phyloP scores from a whole-genome alignment of 2,329 filamentous ascomycete species.

The Leptographium wingfieldii region DNA sequence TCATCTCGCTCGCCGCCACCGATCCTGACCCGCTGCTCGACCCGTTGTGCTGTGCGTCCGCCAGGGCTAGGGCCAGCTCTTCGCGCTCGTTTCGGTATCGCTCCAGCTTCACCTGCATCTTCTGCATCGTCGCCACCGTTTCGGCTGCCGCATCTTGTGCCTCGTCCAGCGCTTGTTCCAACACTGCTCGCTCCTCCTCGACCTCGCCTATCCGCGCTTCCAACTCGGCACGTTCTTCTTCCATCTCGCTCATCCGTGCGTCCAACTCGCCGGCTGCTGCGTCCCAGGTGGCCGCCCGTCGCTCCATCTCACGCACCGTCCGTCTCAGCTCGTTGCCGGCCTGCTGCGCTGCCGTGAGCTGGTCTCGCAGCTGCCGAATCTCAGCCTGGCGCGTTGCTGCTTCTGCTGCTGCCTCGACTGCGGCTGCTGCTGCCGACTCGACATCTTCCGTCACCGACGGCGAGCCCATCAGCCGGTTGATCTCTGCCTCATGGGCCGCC shows the following conservation, averaged over 20 bases:
- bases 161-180: constrained; percentile 46
- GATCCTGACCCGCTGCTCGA: neutral
- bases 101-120: constrained; percentile 36
- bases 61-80: constrained; percentile 21
- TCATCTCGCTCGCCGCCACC: constrained; percentile 23
- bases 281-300: constrained; percentile 16
- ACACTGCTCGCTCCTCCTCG: constrained; percentile 44
- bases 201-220: constrained; percentile 42
- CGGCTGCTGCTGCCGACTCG: constrained; percentile 22
- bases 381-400: neutral
- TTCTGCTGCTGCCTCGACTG: constrained; percentile 9
- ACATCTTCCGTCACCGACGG: constrained; percentile 29
- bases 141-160: constrained; percentile 39
- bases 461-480: constrained; percentile 33
- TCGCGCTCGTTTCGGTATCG: constrained; percentile 37
- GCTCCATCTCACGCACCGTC: constrained; percentile 21
- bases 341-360: constrained; percentile 19
- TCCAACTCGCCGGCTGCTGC: constrained; percentile 17
- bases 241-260: constrained; percentile 39
- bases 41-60: constrained; percentile 17
- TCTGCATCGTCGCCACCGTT: constrained; percentile 22
- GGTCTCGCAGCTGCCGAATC: constrained; percentile 38
- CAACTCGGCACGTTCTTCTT: constrained; percentile 39
- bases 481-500: constrained; percentile 50
- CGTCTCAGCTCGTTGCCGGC: constrained; percentile 16